phyloP scores from a whole-genome alignment of 116 monocot genomes.

The Papilionanthe hybrid region DNA sequence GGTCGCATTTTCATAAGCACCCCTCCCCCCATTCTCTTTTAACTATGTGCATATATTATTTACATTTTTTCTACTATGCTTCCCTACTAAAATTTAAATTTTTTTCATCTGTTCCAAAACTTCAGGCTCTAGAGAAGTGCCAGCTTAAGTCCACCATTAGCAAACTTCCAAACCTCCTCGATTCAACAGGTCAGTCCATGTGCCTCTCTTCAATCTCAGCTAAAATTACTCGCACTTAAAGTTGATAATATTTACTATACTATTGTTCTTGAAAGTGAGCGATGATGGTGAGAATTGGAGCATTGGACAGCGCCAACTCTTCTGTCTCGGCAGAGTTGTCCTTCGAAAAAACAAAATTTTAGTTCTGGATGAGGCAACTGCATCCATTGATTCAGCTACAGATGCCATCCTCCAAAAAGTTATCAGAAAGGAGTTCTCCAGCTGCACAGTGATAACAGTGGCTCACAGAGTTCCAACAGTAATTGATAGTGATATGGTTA shows the following conservation, averaged over 20 bases:
- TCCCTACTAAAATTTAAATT: not conserved
- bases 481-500: constrained; percentile 49
- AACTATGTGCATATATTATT: not conserved
- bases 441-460: constrained; percentile 44
- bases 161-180: constrained; percentile 4
- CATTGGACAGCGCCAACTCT: constrained; percentile 43
- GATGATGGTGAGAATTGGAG: constrained; percentile 51
- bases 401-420: constrained; percentile 39
- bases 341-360: constrained; percentile 31
- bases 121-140: constrained; percentile 39
- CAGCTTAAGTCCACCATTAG: constrained; percentile 17
- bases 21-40: too few relatives aligned
- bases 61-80: too few relatives aligned
- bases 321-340: constrained; percentile 32
- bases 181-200: not conserved
- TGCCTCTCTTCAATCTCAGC: not conserved
- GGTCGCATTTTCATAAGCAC: too few relatives aligned
- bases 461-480: constrained; percentile 58
- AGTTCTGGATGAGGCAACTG: constrained; percentile 53
- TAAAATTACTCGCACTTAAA: not conserved
- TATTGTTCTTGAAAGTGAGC: constrained; percentile 4
- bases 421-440: constrained; percentile 38
- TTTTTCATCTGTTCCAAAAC: not conserved
- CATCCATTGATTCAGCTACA: constrained; percentile 41
- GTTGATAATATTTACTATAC: not conserved